phyloP scores from a whole-genome alignment of 768 basidiomycete species.

The Infundibulicybe gibba region DNA sequence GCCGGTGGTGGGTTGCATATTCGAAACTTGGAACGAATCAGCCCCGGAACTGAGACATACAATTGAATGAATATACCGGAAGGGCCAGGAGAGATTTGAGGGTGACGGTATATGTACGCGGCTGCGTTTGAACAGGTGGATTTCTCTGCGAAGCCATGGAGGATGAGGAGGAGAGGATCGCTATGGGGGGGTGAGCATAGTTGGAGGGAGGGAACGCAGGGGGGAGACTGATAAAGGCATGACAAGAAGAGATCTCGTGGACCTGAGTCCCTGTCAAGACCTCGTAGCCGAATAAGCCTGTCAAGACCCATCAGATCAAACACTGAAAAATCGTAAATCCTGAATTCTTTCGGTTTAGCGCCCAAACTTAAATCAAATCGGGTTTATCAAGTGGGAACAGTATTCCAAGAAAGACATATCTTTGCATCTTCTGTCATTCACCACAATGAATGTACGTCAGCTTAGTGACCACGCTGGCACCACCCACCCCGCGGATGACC shows the following conservation, averaged over 20 bases:
- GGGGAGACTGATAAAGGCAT: not conserved
- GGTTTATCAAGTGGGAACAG: too few relatives aligned
- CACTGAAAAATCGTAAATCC: too few relatives aligned
- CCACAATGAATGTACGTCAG: too few relatives aligned
- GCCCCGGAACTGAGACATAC: not conserved
- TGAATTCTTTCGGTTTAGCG: too few relatives aligned
- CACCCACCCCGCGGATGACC: too few relatives aligned
- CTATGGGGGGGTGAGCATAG: not conserved
- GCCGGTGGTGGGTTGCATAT: constrained; percentile 69
- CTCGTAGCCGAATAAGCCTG: too few relatives aligned
- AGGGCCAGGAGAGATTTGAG: constrained; percentile 30
- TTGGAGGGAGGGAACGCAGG: not conserved
- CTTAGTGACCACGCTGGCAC: too few relatives aligned
- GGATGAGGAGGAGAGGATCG: constrained; percentile 1
- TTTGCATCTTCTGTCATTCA: too few relatives aligned
- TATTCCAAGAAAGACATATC: too few relatives aligned
- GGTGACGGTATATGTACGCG: constrained; percentile 19
- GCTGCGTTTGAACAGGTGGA: constrained; percentile 17
- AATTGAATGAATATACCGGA: constrained; percentile 25
- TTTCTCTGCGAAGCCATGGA: constrained; percentile 12
- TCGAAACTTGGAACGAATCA: constrained; percentile 33
- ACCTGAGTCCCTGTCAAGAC: not conserved
- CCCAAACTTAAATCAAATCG: too few relatives aligned
- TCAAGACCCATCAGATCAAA: too few relatives aligned
- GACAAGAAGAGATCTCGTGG: not conserved